Base-by-base conservation (phyloP, 1,139 yeast genomes). In the Lizanozyma gosingica region DNA sequence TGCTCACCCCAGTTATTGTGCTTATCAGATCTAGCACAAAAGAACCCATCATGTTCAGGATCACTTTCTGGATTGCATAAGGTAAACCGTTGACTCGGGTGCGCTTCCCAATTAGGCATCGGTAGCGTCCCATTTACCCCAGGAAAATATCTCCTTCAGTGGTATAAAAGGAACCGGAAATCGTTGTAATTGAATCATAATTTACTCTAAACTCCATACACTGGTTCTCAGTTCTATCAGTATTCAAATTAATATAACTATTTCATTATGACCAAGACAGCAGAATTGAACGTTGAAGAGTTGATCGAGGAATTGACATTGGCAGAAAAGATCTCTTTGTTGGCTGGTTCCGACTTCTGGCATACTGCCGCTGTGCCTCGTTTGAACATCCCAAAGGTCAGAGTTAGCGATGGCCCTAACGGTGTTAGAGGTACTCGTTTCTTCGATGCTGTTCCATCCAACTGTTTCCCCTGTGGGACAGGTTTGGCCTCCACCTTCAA, bases 281-380 rank as follows among this genome's bases (percentile, higher is more conserved):
- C 32, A 3, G 44, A 39, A 17, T 54, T 73, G 39, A 71, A 76
- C 51, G 62, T 75, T 44, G 80, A 76, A 40, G 48, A 60, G 17
- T 47, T 68, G 4, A 51, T 76, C 34, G 43, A 51, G 4, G 62
- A 74, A 51, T 59, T 77, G 45, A 70, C 77, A 9, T 46, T 63
- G 14, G 59, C 62, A 33, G 80, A 77, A 51, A 77, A 77, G 52
- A 57, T 71, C 51, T 54, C 65, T 14, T 62, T 77, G 37, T 53
- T 73, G 37, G 66, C 78, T 6, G 79, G 78, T 35, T 57, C 59
- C 42, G 78, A 76, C 53, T 64, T 63, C 53, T 78, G 83, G 83
- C 79, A 75, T 50, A 77, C 83, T 0, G 61, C 57, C 18, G 63
- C 73, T 4, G 56, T 78, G 32, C 70, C 67, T 39, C 57, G 80